These are phyloP conservation scores for Brassica nigra DNA, from an alignment of 345 rosid species.

Conservation along the genomic window DNA sequence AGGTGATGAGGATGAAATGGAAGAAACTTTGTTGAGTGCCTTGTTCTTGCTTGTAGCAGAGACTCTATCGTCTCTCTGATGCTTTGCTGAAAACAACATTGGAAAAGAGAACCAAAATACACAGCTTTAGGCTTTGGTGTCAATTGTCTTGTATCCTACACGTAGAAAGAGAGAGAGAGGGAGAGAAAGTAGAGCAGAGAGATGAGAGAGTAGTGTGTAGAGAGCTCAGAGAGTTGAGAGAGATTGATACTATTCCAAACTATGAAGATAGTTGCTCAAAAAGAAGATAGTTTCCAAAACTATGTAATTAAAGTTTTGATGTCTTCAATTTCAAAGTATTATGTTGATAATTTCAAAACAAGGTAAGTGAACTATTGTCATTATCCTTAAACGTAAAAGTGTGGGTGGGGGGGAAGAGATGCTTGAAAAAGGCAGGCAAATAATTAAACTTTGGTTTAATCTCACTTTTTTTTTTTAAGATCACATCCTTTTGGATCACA, in stretches of 20 bases:
- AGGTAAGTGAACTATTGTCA: slow-evolving; percentile 21
- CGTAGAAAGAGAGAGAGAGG: background rate
- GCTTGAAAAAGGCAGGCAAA: slow-evolving; percentile 28
- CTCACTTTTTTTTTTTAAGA: slow-evolving; percentile 13
- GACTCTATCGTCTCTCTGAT: slow-evolving; percentile 32
- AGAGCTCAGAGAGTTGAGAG: slow-evolving; percentile 30
- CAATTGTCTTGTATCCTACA: slow-evolving; percentile 37
- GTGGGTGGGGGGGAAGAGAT: slow-evolving; percentile 35
- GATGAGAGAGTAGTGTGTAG: slow-evolving; percentile 27
- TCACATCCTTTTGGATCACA: slow-evolving; percentile 27
- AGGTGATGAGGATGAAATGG: slow-evolving; percentile 24
- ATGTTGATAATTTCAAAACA: slow-evolving; percentile 16
- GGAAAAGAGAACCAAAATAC: slow-evolving; percentile 28
- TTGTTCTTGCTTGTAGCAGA: slow-evolving; percentile 35
- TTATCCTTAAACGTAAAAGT: slow-evolving; percentile 27
- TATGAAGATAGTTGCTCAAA: no score
- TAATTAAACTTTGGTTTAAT: slow-evolving; percentile 30
- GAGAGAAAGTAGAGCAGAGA: slow-evolving; percentile 1
- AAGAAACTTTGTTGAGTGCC: slow-evolving; percentile 26
- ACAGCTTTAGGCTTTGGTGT: slow-evolving; percentile 38
- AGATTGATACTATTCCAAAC: slow-evolving; percentile 19
- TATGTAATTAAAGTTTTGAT: slow-evolving; percentile 19
- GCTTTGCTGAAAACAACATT: slow-evolving; percentile 40
- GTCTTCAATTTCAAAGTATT: slow-evolving; percentile 12
- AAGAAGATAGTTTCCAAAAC: background rate